Conservation (phyloP, 1,139 yeast genomes). For the Pichia sp. region DNA sequence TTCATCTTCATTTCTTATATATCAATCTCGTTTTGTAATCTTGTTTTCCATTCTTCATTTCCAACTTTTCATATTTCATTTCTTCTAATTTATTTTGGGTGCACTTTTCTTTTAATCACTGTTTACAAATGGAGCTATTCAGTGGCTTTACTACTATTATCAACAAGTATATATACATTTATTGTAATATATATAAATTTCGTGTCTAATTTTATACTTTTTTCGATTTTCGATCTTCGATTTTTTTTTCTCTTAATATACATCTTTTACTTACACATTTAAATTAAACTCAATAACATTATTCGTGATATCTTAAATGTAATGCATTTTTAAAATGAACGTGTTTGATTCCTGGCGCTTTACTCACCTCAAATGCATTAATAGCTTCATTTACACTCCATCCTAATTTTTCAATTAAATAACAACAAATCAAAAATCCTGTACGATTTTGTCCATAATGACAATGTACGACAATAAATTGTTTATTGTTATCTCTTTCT, state of each 20-base stretch:
- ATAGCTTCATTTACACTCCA: slow-evolving; percentile 62
- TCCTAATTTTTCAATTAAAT: slow-evolving; percentile 53
- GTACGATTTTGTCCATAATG: slow-evolving; percentile 81
- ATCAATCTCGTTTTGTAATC: too few relatives aligned
- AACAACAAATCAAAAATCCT: slow-evolving; percentile 68
- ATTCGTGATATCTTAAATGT: slow-evolving; percentile 53
- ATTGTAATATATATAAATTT: too few relatives aligned
- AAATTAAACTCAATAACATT: background rate
- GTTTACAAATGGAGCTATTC: too few relatives aligned
- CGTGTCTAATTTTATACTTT: too few relatives aligned
- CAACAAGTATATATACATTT: too few relatives aligned
- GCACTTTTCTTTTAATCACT: background rate
- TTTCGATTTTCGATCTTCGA: too few relatives aligned
- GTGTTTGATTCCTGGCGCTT: slow-evolving; percentile 71
- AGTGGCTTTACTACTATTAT: too few relatives aligned
- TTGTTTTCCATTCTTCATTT: background rate
- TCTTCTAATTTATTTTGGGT: background rate
- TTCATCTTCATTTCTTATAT: too few relatives aligned
- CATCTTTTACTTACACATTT: background rate
- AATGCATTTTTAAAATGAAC: slow-evolving; percentile 73
- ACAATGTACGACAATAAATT: slow-evolving; percentile 63
- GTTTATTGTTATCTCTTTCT: slow-evolving; percentile 25
- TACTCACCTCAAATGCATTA: slow-evolving; percentile 50
- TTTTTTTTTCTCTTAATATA: background rate
- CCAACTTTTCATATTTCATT: background rate